Conservation (phyloP, 148 eudicot genomes). For the Fallopia convolvulus region DNA sequence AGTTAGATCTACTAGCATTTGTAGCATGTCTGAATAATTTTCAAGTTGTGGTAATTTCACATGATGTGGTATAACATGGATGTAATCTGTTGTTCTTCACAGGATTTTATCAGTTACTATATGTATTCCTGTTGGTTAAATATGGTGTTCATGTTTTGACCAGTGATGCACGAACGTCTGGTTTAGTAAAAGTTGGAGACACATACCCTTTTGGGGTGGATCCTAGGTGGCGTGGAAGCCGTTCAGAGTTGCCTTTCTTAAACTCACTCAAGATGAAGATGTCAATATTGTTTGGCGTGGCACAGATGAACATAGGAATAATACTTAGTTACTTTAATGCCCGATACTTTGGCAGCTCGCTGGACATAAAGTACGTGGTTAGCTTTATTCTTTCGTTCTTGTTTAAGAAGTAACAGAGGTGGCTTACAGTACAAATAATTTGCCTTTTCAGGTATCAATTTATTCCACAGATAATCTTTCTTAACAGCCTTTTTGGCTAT, state of each 20-base stretch:
- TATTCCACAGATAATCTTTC: conserved; percentile 93
- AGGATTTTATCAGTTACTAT: neutral
- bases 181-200: conserved; percentile 71
- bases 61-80: neutral
- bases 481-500: conserved; percentile 98
- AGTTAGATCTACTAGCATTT: neutral
- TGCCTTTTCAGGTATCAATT: conserved; percentile 77
- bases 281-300: conserved; percentile 89
- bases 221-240: conserved; percentile 99
- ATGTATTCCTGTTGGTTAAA: neutral
- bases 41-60: neutral
- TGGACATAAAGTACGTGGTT: conserved; percentile 69
- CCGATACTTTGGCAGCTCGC: conserved; percentile 61
- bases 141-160: conserved; percentile 14
- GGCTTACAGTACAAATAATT: conserved; percentile 9
- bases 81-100: neutral
- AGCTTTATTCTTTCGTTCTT: conserved; percentile 13
- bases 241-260: conserved; percentile 91
- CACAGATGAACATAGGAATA: conserved; percentile 95
- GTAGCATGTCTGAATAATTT: neutral
- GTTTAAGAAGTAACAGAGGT: neutral
- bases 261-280: conserved; percentile 98
- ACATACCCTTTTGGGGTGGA: conserved; percentile 99
- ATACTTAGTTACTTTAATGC: conserved; percentile 89
- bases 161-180: conserved; percentile 73